Evolutionary conservation across 2,329 filamentous ascomycete species (phyloP).

Genomic region (Magnaporthales sp.): DNA sequence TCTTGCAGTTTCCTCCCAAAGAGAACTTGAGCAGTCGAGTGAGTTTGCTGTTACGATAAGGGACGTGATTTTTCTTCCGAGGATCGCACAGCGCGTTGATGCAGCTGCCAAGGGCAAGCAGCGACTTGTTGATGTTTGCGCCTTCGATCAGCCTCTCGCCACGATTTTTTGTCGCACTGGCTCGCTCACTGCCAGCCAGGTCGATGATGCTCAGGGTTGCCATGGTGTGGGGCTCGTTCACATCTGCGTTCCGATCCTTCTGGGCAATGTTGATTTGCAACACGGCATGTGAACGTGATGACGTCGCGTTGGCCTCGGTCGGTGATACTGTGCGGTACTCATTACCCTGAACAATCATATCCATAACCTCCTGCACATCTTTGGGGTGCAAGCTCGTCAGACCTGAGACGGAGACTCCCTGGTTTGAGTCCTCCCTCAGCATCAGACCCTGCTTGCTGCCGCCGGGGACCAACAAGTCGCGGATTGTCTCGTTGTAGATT

Average conservation of each 20-base stretch:
- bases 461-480: constrained; percentile 81
- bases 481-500: constrained; percentile 98
- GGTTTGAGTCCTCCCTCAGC: constrained; percentile 89
- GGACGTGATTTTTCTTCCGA: constrained; percentile 85
- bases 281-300: constrained; percentile 92
- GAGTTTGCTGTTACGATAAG: constrained; percentile 95
- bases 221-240: constrained; percentile 96
- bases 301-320: constrained; percentile 94
- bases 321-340: constrained; percentile 92
- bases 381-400: constrained; percentile 85
- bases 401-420: constrained; percentile 83
- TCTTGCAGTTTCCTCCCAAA: constrained; percentile 94
- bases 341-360: constrained; percentile 95
- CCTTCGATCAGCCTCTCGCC: constrained; percentile 87
- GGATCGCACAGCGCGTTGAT: constrained; percentile 97
- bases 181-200: constrained; percentile 88
- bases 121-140: constrained; percentile 98
- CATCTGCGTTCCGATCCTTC: constrained; percentile 84
- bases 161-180: constrained; percentile 92
- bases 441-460: constrained; percentile 78
- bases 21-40: constrained; percentile 95
- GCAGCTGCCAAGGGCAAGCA: constrained; percentile 88
- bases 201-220: constrained; percentile 98
- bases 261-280: constrained; percentile 94
- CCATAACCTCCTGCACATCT: constrained; percentile 95